Percentiles rank a stretch among this genome's conserved stretches.
Conservation (phyloP, 345 rosid genomes). For the Linum usitatissimum region DNA sequence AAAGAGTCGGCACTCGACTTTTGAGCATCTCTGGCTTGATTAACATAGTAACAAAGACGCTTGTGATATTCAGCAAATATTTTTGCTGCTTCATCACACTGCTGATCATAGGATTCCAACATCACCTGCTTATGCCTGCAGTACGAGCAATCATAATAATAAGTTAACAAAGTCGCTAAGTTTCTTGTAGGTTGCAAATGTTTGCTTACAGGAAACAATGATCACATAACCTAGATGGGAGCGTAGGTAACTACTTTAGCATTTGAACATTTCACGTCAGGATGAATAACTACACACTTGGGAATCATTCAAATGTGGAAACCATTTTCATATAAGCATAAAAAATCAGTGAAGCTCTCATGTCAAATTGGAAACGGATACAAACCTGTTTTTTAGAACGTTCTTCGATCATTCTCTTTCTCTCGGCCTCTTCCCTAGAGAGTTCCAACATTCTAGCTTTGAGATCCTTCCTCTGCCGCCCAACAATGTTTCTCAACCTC, state of each 20-base stretch:
- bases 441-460: slow-evolving; percentile 81
- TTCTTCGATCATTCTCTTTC: slow-evolving; percentile 90
- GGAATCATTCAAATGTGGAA: no score
- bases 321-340: no score
- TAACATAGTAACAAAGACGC: slow-evolving; percentile 56
- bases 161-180: not conserved
- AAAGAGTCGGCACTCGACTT: slow-evolving; percentile 46
- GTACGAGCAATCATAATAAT: slow-evolving; percentile 5
- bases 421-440: slow-evolving; percentile 82
- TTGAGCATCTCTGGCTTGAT: slow-evolving; percentile 80
- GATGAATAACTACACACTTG: no score
- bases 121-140: slow-evolving; percentile 76
- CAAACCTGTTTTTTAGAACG: slow-evolving; percentile 73
- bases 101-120: slow-evolving; percentile 87
- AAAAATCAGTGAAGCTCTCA: not conserved
- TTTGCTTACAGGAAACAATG: no score
- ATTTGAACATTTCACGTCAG: no score
- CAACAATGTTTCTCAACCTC: slow-evolving; percentile 59
- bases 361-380: not conserved
- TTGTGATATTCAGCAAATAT: slow-evolving; percentile 85
- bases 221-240: no score
- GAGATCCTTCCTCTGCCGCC: slow-evolving; percentile 80
- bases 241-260: no score
- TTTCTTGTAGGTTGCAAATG: not conserved
- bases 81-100: slow-evolving; percentile 84